Conservation (phyloP, 139 green algal species). For the Chlorella sp. region DNA sequence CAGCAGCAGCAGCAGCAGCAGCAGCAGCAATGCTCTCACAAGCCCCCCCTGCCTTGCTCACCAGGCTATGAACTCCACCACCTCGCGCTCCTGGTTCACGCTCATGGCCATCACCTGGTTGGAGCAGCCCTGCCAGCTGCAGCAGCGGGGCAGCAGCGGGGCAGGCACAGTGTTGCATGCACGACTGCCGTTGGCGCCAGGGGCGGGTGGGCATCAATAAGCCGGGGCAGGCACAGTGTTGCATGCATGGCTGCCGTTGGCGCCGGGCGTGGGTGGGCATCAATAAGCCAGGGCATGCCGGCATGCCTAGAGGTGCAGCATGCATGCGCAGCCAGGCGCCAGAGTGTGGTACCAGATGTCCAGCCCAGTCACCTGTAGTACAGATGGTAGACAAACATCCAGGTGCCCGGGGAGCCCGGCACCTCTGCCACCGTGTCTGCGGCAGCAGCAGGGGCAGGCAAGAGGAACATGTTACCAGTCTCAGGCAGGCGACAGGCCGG, state of each 20-base stretch:
- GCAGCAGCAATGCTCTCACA: background rate
- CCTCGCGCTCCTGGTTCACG: conserved; percentile 7
- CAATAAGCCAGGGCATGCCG: too few species aligned
- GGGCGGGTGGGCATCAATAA: background rate
- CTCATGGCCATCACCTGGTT: conserved; percentile 39
- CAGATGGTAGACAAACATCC: conserved; percentile 35
- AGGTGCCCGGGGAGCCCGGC: background rate
- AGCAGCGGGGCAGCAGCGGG: background rate
- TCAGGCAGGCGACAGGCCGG: too few species aligned
- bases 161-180: too few species aligned
- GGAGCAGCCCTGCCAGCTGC: conserved; percentile 38
- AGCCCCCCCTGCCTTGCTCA: background rate
- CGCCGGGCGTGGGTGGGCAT: background rate
- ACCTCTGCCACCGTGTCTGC: background rate
- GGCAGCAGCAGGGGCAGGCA: too few species aligned
- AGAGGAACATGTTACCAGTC: too few species aligned
- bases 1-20: too few species aligned
- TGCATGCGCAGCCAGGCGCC: too few species aligned
- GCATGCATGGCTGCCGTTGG: too few species aligned
- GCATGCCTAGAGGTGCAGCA: too few species aligned
- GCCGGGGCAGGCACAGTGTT: too few species aligned
- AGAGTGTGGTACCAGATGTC: too few species aligned
- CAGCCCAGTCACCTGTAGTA: conserved; percentile 23
- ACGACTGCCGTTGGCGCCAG: too few species aligned
- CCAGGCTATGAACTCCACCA: conserved; percentile 9